Evolutionary conservation across 306 rosid species (phyloP).

Genomic region (Argentina anserina): DNA sequence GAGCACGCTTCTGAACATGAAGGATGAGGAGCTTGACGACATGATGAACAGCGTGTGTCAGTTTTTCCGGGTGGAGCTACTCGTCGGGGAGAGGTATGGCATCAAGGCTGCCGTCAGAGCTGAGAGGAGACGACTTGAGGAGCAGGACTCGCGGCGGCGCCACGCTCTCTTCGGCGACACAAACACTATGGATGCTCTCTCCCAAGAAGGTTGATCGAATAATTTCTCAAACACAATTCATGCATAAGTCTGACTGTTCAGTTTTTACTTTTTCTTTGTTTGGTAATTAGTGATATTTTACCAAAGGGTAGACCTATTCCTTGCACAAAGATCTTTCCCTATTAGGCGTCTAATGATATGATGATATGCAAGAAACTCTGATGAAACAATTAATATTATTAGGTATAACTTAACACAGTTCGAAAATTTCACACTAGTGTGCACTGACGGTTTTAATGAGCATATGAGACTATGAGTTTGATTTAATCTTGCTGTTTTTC

Average conservation of each 20-base stretch:
- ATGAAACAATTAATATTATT: neutral
- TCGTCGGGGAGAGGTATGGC: slow-evolving; percentile 89
- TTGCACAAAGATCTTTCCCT: neutral
- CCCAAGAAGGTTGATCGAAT: slow-evolving; percentile 78
- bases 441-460: neutral
- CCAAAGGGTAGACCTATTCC: neutral
- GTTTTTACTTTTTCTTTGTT: neutral
- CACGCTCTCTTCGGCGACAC: slow-evolving; percentile 46
- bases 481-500: neutral
- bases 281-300: neutral
- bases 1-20: slow-evolving; percentile 74
- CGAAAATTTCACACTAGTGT: neutral
- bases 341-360: neutral
- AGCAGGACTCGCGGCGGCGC: slow-evolving; percentile 54
- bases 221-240: neutral
- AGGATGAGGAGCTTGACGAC: slow-evolving; percentile 88
- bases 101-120: slow-evolving; percentile 90
- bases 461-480: neutral
- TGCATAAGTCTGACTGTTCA: neutral
- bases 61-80: slow-evolving; percentile 80
- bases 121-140: slow-evolving; percentile 71
- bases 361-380: no score
- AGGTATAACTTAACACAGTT: neutral
- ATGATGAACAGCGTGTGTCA: slow-evolving; percentile 91
- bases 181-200: slow-evolving; percentile 70